Conservation (phyloP, 345 rosid species). For the Lumnitzera racemosa region DNA sequence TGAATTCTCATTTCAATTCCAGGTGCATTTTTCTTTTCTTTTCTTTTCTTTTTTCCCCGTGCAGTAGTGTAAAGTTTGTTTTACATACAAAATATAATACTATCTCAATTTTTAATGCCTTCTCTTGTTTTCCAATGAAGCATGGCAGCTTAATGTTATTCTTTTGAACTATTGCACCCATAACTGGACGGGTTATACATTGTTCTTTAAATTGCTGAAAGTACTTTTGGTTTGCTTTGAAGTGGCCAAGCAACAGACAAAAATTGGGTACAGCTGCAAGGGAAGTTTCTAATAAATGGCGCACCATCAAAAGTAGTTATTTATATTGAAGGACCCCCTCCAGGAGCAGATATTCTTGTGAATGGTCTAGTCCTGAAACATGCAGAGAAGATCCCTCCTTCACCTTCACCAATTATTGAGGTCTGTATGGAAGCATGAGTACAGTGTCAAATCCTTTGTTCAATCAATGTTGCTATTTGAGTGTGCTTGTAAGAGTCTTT, state of each 20-base stretch:
- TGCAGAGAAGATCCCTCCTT: conserved; percentile 64
- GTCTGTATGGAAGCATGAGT: conserved; percentile 21
- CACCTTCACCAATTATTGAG: conserved; percentile 57
- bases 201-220: background rate
- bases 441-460: too few species aligned
- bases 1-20: too few species aligned
- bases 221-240: conserved; percentile 3
- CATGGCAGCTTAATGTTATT: background rate
- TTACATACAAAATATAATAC: too few species aligned
- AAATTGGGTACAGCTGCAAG: conserved; percentile 71
- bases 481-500: too few species aligned
- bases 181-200: background rate
- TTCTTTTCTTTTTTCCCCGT: too few species aligned
- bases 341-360: conserved; percentile 81
- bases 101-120: too few species aligned
- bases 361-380: conserved; percentile 63
- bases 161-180: background rate
- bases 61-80: too few species aligned
- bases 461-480: too few species aligned
- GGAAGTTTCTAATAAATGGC: conserved; percentile 84
- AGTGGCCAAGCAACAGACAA: conserved; percentile 77
- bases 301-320: conserved; percentile 69
- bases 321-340: conserved; percentile 92
- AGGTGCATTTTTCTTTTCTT: too few species aligned
- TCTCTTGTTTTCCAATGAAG: too few species aligned